These are phyloP conservation scores for Pythium scleroteichum DNA, from an alignment of 352 stramenopile genomes.

Conservation along the genomic window DNA sequence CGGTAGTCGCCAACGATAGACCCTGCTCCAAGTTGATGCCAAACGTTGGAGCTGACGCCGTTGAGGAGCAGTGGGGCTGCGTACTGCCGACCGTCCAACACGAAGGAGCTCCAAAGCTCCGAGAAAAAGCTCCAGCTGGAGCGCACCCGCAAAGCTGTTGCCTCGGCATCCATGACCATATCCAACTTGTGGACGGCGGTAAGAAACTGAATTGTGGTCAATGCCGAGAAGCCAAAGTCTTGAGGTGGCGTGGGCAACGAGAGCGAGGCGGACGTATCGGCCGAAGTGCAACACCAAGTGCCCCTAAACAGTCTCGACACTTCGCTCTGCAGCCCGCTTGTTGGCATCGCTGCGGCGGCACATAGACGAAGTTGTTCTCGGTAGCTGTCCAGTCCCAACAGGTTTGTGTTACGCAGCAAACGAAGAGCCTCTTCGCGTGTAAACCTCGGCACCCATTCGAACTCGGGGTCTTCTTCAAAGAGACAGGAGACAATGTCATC, in stretches of 20 bases:
- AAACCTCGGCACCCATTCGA: conserved; percentile 19
- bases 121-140: conserved; percentile 26
- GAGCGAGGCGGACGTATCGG: conserved; percentile 17
- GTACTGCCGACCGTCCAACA: conserved; percentile 24
- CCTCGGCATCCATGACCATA: conserved; percentile 20
- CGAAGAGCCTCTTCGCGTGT: conserved; percentile 6
- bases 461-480: conserved; percentile 28
- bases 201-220: conserved; percentile 22
- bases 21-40: conserved; percentile 11
- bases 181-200: conserved; percentile 16
- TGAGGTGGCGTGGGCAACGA: conserved; percentile 4
- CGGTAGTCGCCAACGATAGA: conserved; percentile 27
- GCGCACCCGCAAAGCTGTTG: conserved; percentile 13
- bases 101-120: conserved; percentile 24
- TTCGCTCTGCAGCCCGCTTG: conserved; percentile 6
- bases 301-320: conserved; percentile 19
- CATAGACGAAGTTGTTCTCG: conserved; percentile 25
- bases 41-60: conserved; percentile 19
- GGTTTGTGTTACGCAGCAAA: conserved; percentile 29
- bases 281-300: conserved; percentile 23
- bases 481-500: conserved; percentile 30
- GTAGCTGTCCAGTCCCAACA: conserved; percentile 24
- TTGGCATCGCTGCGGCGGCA: conserved; percentile 1
- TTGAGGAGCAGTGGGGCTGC: conserved; percentile 15
- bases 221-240: conserved; percentile 28